Evolutionary conservation across 2,329 filamentous ascomycete genomes (phyloP).

Genomic region (Coleophoma eucalyptorum): DNA sequence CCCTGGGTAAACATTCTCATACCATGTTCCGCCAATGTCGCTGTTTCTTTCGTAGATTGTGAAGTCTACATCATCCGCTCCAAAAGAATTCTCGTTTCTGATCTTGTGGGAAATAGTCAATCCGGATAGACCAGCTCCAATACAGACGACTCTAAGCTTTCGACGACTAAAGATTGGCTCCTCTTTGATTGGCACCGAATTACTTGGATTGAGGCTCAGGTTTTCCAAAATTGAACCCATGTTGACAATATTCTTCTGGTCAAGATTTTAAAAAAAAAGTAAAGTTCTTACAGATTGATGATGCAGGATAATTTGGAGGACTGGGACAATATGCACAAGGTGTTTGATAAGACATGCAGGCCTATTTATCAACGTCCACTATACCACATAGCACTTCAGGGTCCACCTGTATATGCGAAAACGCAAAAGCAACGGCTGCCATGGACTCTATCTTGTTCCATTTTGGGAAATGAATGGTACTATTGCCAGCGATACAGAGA

Average conservation of each 20-base stretch:
- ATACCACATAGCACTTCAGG: too few species aligned
- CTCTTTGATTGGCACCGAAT: conserved; percentile 3
- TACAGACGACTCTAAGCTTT: conserved; percentile 12
- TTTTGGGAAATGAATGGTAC: too few species aligned
- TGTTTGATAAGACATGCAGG: too few species aligned
- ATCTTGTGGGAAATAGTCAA: conserved; percentile 31
- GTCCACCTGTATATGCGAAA: too few species aligned
- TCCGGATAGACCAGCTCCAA: conserved; percentile 16
- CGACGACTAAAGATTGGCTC: conserved; percentile 2
- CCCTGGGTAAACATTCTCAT: conserved; percentile 36
- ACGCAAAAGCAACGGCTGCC: too few species aligned
- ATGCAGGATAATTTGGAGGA: too few species aligned
- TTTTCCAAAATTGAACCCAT: neutral
- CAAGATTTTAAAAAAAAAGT: too few species aligned
- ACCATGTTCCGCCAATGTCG: conserved; percentile 48
- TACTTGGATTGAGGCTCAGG: neutral
- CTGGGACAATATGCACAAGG: too few species aligned
- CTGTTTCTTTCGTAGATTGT: conserved; percentile 53
- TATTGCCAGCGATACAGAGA: too few species aligned
- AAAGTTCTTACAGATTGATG: too few species aligned
- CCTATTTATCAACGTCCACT: too few species aligned
- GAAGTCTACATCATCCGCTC: conserved; percentile 48
- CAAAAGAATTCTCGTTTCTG: conserved; percentile 4
- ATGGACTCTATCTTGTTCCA: too few species aligned
- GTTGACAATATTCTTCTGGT: neutral